These are phyloP conservation scores for Eutypa lata DNA, from an alignment of 2,329 filamentous ascomycete genomes.

Conservation along the genomic window DNA sequence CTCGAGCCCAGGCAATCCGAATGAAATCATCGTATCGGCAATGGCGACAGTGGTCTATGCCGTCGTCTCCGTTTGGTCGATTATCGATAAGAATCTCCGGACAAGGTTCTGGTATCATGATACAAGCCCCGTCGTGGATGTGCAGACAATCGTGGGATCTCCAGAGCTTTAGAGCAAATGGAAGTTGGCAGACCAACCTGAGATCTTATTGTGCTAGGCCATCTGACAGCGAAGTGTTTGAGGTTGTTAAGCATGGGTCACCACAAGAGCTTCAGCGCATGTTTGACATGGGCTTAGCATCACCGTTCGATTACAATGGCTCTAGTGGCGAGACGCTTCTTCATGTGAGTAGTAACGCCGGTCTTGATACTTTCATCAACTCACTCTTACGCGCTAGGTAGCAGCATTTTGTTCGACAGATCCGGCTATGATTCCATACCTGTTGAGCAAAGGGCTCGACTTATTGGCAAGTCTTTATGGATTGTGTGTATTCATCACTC, in stretches of 20 bases:
- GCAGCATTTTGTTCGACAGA: background rate
- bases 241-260: background rate
- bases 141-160: slow-evolving; percentile 7
- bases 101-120: background rate
- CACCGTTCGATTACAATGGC: slow-evolving; percentile 5
- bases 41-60: too few species aligned
- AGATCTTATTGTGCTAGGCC: slow-evolving; percentile 4
- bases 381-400: background rate
- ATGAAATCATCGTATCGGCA: too few species aligned
- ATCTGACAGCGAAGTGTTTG: background rate
- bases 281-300: slow-evolving; percentile 11
- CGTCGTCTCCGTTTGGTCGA: background rate
- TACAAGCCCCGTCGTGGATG: background rate
- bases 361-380: background rate
- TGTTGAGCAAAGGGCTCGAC: too few species aligned
- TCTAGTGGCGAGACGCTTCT: slow-evolving; percentile 2
- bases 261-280: slow-evolving; percentile 5
- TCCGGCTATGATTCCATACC: too few species aligned
- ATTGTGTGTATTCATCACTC: too few species aligned
- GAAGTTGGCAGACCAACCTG: slow-evolving; percentile 9
- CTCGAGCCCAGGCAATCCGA: too few species aligned
- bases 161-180: slow-evolving; percentile 6
- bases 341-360: slow-evolving; percentile 4
- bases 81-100: background rate
- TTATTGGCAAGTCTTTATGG: too few species aligned